These are phyloP conservation scores for Penicillium polonicum DNA, from an alignment of 2,329 filamentous ascomycete species.

Conservation along the genomic window DNA sequence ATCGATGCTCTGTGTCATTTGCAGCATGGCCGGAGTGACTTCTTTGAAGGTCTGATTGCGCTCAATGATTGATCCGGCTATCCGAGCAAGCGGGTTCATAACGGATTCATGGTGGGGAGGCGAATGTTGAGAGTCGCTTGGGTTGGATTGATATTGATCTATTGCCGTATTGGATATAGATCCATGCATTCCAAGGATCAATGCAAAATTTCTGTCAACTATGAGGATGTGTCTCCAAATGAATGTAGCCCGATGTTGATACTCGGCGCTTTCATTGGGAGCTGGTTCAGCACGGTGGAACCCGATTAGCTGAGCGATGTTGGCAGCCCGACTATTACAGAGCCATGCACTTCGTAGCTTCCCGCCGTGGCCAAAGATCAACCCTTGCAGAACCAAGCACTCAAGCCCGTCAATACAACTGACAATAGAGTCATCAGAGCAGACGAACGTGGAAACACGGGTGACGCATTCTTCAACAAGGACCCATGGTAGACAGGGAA, in stretches of 20 bases:
- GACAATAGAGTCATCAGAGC: conserved; percentile 9
- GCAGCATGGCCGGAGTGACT: conserved; percentile 8
- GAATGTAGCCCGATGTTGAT: background rate
- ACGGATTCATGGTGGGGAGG: background rate
- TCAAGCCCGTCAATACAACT: conserved; percentile 13
- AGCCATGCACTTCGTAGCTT: conserved; percentile 16
- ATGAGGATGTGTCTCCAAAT: conserved; percentile 11
- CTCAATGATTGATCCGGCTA: conserved; percentile 16
- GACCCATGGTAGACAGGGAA: conserved; percentile 1
- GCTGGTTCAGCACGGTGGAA: conserved; percentile 4
- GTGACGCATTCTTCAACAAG: conserved; percentile 5
- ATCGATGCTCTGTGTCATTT: conserved; percentile 14
- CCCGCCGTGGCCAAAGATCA: conserved; percentile 11
- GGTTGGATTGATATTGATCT: background rate
- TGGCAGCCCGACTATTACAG: conserved; percentile 9
- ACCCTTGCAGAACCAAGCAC: conserved; percentile 9
- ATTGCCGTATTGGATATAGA: conserved; percentile 10
- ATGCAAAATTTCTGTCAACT: conserved; percentile 8
- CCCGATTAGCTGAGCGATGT: conserved; percentile 11
- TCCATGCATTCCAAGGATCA: conserved; percentile 13
- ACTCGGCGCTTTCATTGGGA: background rate
- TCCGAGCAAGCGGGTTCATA: conserved; percentile 7
- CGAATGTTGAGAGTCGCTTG: background rate
- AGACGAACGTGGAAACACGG: conserved; percentile 1
- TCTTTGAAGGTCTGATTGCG: conserved; percentile 13